Percentiles rank a stretch among this genome's conserved stretches.
These are phyloP conservation scores for Fusarium musae DNA, from an alignment of 2,329 filamentous ascomycete species.

Conservation along the genomic window DNA sequence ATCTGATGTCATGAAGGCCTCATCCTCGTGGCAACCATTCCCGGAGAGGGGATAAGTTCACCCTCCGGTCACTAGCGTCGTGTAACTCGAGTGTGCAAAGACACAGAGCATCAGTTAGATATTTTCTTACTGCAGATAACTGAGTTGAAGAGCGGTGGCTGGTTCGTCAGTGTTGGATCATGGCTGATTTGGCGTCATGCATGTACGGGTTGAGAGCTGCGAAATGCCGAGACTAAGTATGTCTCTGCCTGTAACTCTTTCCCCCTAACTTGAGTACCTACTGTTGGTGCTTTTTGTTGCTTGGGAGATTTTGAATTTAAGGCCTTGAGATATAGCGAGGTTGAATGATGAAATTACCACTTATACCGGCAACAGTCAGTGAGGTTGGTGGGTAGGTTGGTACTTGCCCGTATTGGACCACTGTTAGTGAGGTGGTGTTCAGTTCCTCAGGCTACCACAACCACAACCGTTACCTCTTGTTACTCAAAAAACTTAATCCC, in stretches of 20 bases:
- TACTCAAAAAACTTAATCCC: slow-evolving; percentile 17
- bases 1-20: slow-evolving; percentile 36
- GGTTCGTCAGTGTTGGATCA: slow-evolving; percentile 27
- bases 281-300: background rate
- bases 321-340: background rate
- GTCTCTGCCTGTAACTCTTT: background rate
- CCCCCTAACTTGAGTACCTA: too few species aligned
- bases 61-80: slow-evolving; percentile 19
- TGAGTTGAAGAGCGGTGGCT: background rate
- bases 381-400: background rate
- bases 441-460: slow-evolving; percentile 20
- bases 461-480: background rate
- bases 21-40: slow-evolving; percentile 27
- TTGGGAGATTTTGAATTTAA: background rate
- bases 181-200: slow-evolving; percentile 31
- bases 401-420: background rate
- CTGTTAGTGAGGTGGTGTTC: background rate
- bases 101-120: slow-evolving; percentile 2
- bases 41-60: background rate
- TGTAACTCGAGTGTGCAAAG: background rate
- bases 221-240: slow-evolving; percentile 6
- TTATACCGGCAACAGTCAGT: background rate
- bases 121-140: background rate
- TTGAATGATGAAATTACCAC: background rate
- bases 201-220: slow-evolving; percentile 3